Evolutionary conservation across 78 protist genomes (phyloP).

Genomic region (Dictyostelium intermedium): DNA sequence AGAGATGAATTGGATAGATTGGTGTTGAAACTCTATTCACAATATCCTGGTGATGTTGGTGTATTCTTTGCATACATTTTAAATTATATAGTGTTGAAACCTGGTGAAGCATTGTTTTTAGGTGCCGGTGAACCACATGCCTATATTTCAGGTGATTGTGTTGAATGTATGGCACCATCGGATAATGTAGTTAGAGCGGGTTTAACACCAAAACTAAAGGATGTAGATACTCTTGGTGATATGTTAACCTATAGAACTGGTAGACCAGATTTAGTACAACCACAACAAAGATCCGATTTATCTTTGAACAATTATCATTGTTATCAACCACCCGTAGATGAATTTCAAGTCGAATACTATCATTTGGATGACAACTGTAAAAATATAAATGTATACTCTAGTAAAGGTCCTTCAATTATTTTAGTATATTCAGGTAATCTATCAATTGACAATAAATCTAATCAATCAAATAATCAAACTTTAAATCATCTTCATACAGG

Average conservation of each 20-base stretch:
- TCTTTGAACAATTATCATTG: neutral
- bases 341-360: slow-evolving; percentile 44
- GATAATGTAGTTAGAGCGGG: slow-evolving; percentile 99
- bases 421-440: slow-evolving; percentile 13
- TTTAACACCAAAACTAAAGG: slow-evolving; percentile 96
- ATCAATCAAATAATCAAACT: neutral
- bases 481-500: neutral
- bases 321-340: slow-evolving; percentile 61
- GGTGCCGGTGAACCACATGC: slow-evolving; percentile 98
- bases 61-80: slow-evolving; percentile 92
- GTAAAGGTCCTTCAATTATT: slow-evolving; percentile 27
- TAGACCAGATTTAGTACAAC: slow-evolving; percentile 13
- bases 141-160: slow-evolving; percentile 88
- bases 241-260: slow-evolving; percentile 88
- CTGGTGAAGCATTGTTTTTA: slow-evolving; percentile 96
- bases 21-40: slow-evolving; percentile 26
- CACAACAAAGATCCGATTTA: neutral
- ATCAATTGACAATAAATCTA: neutral
- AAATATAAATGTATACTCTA: neutral
- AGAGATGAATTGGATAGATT: slow-evolving; percentile 15
- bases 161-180: slow-evolving; percentile 98
- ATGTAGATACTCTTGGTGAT: slow-evolving; percentile 79
- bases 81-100: slow-evolving; percentile 83
- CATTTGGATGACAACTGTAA: neutral
- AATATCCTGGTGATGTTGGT: slow-evolving; percentile 96